Conservation (phyloP, 176 grass and related monocot genomes). For the Pontederia crassipes region DNA sequence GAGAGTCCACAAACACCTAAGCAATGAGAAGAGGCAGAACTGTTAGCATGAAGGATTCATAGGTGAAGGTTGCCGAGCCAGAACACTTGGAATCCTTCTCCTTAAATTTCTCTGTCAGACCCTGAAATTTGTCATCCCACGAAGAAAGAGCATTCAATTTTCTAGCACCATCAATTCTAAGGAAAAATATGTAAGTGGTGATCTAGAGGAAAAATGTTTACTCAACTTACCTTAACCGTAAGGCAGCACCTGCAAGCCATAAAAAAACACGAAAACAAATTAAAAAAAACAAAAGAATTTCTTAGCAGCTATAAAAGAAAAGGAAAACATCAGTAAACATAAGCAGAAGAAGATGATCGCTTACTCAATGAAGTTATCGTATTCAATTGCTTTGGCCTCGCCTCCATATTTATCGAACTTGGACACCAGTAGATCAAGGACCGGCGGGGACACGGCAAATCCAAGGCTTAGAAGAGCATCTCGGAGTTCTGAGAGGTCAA, state of each 20-base stretch:
- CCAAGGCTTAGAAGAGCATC: conserved; percentile 87
- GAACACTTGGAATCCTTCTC: conserved; percentile 60
- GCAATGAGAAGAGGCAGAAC: conserved; percentile 83
- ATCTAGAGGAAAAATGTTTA: background rate
- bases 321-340: too few relatives aligned
- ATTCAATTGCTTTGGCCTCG: conserved; percentile 72
- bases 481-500: conserved; percentile 65
- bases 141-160: background rate
- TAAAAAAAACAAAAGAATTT: background rate
- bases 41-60: conserved; percentile 80
- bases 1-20: conserved; percentile 5
- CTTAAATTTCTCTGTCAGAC: conserved; percentile 95
- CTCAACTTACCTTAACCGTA: conserved; percentile 73
- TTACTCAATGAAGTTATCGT: conserved; percentile 99
- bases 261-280: conserved; percentile 2
- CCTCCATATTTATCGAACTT: conserved; percentile 96
- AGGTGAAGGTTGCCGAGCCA: conserved; percentile 72
- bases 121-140: conserved; percentile 36
- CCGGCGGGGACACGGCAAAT: conserved; percentile 67
- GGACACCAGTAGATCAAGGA: conserved; percentile 78
- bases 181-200: background rate
- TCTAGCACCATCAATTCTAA: too few relatives aligned
- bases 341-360: background rate
- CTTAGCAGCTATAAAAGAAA: background rate
- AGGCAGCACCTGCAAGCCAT: conserved; percentile 68